phyloP scores from a whole-genome alignment of 177 flowering plant species.

The Vitis hybrid region DNA sequence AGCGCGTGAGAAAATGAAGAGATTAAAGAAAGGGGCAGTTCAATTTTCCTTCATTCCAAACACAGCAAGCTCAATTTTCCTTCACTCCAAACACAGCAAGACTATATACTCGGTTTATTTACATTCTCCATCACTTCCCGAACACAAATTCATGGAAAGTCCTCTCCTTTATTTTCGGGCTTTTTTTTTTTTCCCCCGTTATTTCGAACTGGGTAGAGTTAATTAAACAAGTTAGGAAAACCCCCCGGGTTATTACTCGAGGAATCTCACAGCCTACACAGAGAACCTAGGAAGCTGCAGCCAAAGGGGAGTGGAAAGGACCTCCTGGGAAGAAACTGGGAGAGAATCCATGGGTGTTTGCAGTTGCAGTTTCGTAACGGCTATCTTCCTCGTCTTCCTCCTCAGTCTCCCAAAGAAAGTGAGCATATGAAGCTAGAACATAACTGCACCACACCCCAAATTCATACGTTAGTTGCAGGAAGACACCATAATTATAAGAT shows the following conservation, averaged over 20 bases:
- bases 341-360: not conserved
- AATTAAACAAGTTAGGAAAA: not conserved
- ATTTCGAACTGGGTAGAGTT: not conserved
- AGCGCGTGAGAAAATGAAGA: too few relatives aligned
- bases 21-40: too few relatives aligned
- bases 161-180: too few relatives aligned
- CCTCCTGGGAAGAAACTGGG: constrained; percentile 20
- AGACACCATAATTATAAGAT: not conserved
- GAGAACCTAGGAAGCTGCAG: constrained; percentile 23
- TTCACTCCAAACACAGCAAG: too few relatives aligned
- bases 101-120: too few relatives aligned
- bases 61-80: too few relatives aligned
- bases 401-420: constrained; percentile 46
- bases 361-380: constrained; percentile 1
- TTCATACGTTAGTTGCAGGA: too few relatives aligned
- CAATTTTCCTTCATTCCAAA: too few relatives aligned
- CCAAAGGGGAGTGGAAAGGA: constrained; percentile 18
- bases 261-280: too few relatives aligned
- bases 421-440: constrained; percentile 48
- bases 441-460: constrained; percentile 22
- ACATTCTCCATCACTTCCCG: too few relatives aligned
- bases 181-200: not conserved
- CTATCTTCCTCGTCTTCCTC: constrained; percentile 27
- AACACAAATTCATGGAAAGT: too few relatives aligned
- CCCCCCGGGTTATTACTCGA: too few relatives aligned